A percentile compares a stretch with the other conserved stretches of the same genome.
phyloP scores from a whole-genome alignment of 768 basidiomycete genomes.

The Cystobasidium tubakii region DNA sequence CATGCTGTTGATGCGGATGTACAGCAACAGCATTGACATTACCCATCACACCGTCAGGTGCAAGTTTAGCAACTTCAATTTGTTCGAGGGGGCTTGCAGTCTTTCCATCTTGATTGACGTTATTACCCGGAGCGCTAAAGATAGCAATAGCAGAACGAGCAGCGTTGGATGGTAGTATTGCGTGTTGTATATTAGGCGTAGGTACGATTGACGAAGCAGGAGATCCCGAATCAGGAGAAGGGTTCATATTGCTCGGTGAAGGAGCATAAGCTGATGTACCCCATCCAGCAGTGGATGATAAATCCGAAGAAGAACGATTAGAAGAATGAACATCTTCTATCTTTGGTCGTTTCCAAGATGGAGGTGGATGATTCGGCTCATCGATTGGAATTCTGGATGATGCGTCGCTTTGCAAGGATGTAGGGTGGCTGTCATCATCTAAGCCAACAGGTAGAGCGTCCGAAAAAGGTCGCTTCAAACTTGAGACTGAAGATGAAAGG shows the following conservation, averaged over 20 bases:
- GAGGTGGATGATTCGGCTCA: background rate
- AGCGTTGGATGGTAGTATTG: constrained; percentile 6
- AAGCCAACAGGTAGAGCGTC: background rate
- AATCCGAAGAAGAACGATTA: constrained; percentile 7
- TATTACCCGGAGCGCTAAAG: background rate
- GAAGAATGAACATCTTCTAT: background rate
- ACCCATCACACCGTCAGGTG: background rate
- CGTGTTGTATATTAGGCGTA: constrained; percentile 20
- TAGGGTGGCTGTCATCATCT: background rate
- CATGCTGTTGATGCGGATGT: background rate
- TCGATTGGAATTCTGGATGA: background rate
- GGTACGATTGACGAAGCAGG: constrained; percentile 28
- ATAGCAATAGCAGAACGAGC: background rate
- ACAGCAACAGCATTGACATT: background rate
- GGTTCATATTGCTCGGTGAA: constrained; percentile 8
- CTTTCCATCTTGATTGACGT: background rate
- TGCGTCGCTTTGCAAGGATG: background rate
- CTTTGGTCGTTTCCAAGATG: constrained; percentile 31
- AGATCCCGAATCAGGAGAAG: constrained; percentile 31
- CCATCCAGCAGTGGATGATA: background rate
- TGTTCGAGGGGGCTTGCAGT: constrained; percentile 3
- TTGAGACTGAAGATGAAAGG: background rate
- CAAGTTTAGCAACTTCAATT: constrained; percentile 23
- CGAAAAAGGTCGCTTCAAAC: constrained; percentile 16
- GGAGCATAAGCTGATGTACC: constrained; percentile 22